phyloP scores from a whole-genome alignment of 1,284 basidiomycete species.

The Heimioporus retisporus region DNA sequence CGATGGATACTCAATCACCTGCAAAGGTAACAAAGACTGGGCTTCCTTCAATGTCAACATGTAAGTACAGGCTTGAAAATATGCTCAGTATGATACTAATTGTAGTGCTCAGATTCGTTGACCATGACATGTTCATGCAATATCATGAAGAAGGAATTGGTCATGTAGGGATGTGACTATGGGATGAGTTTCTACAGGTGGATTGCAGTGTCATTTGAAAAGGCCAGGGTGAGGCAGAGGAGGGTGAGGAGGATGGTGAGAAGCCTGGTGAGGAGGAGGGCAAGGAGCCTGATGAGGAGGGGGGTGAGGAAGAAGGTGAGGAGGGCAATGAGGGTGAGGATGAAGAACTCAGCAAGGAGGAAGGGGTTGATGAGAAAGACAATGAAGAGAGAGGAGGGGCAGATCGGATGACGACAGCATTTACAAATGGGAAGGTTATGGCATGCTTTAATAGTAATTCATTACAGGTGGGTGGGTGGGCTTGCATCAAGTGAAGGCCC shows the following conservation, averaged over 20 bases:
- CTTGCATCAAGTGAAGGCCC: too few species aligned
- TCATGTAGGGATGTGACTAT: not conserved
- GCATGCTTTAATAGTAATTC: too few species aligned
- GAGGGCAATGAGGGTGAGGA: too few species aligned
- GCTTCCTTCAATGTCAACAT: conserved; percentile 8
- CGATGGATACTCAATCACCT: not conserved
- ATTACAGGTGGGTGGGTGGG: too few species aligned
- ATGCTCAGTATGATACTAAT: too few species aligned
- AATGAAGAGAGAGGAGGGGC: too few species aligned
- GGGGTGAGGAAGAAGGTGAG: conserved; percentile 1
- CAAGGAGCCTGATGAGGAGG: not conserved
- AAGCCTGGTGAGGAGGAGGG: not conserved
- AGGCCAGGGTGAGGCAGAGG: not conserved
- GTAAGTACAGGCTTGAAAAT: conserved; percentile 1
- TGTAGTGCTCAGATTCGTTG: not conserved
- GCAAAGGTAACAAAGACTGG: conserved; percentile 4
- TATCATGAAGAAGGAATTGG: not conserved
- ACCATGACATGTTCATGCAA: conserved; percentile 18
- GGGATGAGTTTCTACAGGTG: conserved; percentile 1
- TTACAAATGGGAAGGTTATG: too few species aligned
- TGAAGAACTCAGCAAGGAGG: too few species aligned
- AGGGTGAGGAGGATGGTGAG: not conserved
- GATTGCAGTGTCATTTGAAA: not conserved
- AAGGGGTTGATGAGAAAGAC: too few species aligned
- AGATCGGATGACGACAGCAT: too few species aligned